Percentiles rank a stretch among this genome's conserved stretches.
phyloP scores from a whole-genome alignment of 192 early-diverging fungal genomes.

The Entomortierella chlamydospora region DNA sequence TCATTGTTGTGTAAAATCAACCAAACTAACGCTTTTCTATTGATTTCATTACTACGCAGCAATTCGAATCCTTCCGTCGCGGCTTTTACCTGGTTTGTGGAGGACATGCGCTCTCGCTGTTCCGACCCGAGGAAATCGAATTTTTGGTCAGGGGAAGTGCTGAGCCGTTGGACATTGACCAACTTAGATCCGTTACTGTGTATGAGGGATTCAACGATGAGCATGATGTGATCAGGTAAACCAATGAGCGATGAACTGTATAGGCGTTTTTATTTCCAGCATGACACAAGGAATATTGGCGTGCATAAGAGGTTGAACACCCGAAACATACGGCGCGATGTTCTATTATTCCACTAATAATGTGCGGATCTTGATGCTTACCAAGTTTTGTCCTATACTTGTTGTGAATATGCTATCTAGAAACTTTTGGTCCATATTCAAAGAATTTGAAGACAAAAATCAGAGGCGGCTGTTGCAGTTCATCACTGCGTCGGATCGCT shows the following conservation, averaged over 20 bases:
- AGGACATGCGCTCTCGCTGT: slow-evolving; percentile 87
- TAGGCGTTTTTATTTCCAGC: neutral
- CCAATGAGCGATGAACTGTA: neutral
- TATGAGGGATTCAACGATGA: slow-evolving; percentile 74
- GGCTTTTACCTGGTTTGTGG: slow-evolving; percentile 92
- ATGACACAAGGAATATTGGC: slow-evolving; percentile 3
- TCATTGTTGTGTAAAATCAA: neutral
- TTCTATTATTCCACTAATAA: neutral
- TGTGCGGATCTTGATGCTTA: neutral
- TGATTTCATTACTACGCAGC: slow-evolving; percentile 23
- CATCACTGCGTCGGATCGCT: slow-evolving; percentile 92
- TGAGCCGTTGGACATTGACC: slow-evolving; percentile 70
- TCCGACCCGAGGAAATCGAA: slow-evolving; percentile 94
- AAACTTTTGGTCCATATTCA: slow-evolving; percentile 85
- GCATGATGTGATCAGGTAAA: slow-evolving; percentile 64
- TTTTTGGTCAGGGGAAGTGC: slow-evolving; percentile 88
- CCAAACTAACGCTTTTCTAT: neutral
- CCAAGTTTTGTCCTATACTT: neutral
- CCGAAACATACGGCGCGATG: neutral
- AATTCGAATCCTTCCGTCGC: slow-evolving; percentile 86
- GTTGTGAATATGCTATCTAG: slow-evolving; percentile 14
- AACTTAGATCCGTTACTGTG: slow-evolving; percentile 62
- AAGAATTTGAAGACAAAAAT: slow-evolving; percentile 69
- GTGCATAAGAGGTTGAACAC: neutral
- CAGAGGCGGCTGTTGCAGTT: slow-evolving; percentile 87